phyloP scores from a whole-genome alignment of 805 yeast species.

The Cyberlindnera xylosilytica region DNA sequence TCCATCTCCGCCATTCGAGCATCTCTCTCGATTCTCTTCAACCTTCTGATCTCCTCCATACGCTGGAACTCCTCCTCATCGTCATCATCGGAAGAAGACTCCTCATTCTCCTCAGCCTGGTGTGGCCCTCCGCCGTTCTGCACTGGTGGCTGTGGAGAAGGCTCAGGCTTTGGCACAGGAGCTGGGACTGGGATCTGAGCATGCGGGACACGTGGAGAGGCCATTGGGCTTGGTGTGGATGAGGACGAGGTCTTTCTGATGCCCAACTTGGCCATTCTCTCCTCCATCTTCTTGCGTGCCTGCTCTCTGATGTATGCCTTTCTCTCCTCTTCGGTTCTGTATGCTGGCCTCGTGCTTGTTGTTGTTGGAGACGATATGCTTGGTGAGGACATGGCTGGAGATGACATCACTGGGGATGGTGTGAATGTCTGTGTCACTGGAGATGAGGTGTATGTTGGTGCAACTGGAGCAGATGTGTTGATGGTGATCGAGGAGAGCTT shows the following conservation, averaged over 20 bases:
- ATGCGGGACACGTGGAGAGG: neutral
- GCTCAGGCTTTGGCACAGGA: neutral
- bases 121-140: neutral
- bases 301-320: constrained; percentile 78
- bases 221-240: neutral
- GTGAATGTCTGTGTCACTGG: neutral
- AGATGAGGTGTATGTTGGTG: neutral
- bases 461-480: neutral
- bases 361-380: constrained; percentile 2
- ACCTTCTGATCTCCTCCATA: constrained; percentile 37
- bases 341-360: neutral
- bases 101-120: constrained; percentile 3
- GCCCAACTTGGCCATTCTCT: constrained; percentile 60
- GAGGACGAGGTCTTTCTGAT: constrained; percentile 37
- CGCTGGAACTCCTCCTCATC: constrained; percentile 48
- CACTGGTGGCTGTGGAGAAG: neutral
- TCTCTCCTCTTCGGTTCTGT: constrained; percentile 55
- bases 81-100: constrained; percentile 29
- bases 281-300: constrained; percentile 76
- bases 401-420: constrained; percentile 7
- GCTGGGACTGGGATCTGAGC: neutral
- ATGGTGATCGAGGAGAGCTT: constrained; percentile 17
- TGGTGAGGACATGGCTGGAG: constrained; percentile 10
- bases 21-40: constrained; percentile 55
- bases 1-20: constrained; percentile 32